Evolutionary conservation across 2,329 filamentous ascomycete genomes (phyloP), one percentile per base, ranked within the genome.

Genomic region (Arthroderma sp.): DNA sequence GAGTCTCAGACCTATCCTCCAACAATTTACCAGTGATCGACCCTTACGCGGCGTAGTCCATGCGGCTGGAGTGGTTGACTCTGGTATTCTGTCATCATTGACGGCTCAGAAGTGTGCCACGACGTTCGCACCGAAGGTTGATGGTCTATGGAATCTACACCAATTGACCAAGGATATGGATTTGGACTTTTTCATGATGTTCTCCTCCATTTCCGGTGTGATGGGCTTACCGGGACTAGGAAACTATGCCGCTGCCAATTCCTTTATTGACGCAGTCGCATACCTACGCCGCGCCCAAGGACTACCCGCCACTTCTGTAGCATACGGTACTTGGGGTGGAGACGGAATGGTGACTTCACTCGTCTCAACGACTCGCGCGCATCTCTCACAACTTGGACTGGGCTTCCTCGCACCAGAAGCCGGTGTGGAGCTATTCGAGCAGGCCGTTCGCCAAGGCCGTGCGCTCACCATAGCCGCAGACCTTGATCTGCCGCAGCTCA

Each of bases 81-180:
- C 36, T 3, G 38, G 30, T 4, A 32, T 31, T 34, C 36, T 43
- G 5, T 27, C 10, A n/a, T 29, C 29, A 34, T 47, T 47, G 10
- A 31, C 8, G 7, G 30, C 29, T 7, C 8, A 42, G 4, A 31
- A 43, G 4, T 49, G 47, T 49, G 27, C 15, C 4, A 32, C 36
- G 1, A 56, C 55, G 1, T 45, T 59, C 2, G 45, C 49, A 36
- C 56, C 61, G 1, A 66, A 65, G 47, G 50, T 56, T 5, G 4
- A 47, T 1, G 38, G 38, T n/a, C 38, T 40, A n/a, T 55, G 52
- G 53, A 57, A 50, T 33, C 46, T 52, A 4, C 53, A 59, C 38
- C 22, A 43, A 15, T 22, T 32, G 10, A 36, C 40, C 10, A 38
- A 37, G 7, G 34, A 22, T 4, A 36, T 30, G 6, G 29, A 48